Base-by-base conservation (phyloP, 768 basidiomycete genomes). In the Roridomyces roridus region DNA sequence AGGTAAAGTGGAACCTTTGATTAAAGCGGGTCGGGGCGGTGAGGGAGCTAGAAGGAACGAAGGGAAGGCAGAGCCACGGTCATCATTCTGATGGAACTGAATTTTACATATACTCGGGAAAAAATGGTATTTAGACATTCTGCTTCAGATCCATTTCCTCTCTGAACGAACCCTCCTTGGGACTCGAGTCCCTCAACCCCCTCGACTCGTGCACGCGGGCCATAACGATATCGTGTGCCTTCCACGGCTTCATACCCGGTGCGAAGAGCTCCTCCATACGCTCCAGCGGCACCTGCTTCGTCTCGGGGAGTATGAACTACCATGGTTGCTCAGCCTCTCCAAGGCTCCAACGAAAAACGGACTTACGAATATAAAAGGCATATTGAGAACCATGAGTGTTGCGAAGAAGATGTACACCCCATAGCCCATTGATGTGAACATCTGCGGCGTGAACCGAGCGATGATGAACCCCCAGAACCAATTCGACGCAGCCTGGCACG, bases 241-340 rank as follows among this genome's bases (percentile, higher is more conserved):
- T 58, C 74, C 74, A 72, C 24, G 74, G 67, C 51, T 60, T 65
- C 31, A 75, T 59, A 1, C 68, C 72, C 5, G 70, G 65, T n/a
- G 60, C 73, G 49, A 77, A 78, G 18, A 79, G 70, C 29, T 70
- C 70, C 45, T 77, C 75, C 75, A 78, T 79, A 42, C 72, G 71
- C 63, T 79, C 78, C 17, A 78, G 69, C 2, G 77, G 78, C 17
- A 78, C 50, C 43, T 72, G 69, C 43, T 74, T 76, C 18, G 77
- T 77, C 62, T 79, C 77, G 2, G 78, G 78, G 11, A 80, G 64
- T 28, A 77, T 55, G 50, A 76, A 62, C 69, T 72, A 45, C 29
- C 59, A 12, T 35, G 23, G 2, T 59, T 14, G 48, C 39, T 24
- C 29, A 20, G 28, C 18, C 6, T 34, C 36, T 3, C 9, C 3